A percentile compares a stretch with the other conserved stretches of the same genome.
Conservation (phyloP, 371 early-diverging fungal species). For the Mucor irregularis region DNA sequence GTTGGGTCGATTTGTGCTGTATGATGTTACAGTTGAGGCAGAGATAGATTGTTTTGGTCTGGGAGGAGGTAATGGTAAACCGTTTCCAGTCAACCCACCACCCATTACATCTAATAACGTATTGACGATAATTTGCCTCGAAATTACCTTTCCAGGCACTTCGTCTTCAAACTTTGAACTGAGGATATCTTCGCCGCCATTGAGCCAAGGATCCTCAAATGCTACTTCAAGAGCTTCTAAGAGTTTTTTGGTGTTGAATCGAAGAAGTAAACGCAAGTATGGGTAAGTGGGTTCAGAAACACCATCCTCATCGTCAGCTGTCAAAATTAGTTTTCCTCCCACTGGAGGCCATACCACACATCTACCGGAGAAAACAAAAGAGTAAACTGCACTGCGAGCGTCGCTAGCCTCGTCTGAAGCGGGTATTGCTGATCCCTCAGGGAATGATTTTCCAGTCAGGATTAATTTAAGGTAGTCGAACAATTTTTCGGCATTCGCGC, state of each 20-base stretch:
- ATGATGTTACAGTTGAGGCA: slow-evolving; percentile 43
- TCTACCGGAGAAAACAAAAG: slow-evolving; percentile 75
- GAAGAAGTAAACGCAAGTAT: slow-evolving; percentile 67
- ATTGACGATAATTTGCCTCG: slow-evolving; percentile 76
- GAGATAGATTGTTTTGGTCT: slow-evolving; percentile 47
- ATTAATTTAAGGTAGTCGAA: slow-evolving; percentile 74
- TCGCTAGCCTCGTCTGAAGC: slow-evolving; percentile 56
- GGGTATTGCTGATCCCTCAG: slow-evolving; percentile 58
- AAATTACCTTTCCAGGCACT: slow-evolving; percentile 63
- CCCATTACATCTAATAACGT: slow-evolving; percentile 66
- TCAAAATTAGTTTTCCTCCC: slow-evolving; percentile 58
- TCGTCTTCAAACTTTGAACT: slow-evolving; percentile 59
- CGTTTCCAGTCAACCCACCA: slow-evolving; percentile 37
- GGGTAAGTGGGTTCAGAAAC: slow-evolving; percentile 73
- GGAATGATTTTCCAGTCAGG: slow-evolving; percentile 74
- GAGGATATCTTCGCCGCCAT: slow-evolving; percentile 58
- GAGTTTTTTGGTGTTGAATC: slow-evolving; percentile 68
- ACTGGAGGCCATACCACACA: slow-evolving; percentile 74
- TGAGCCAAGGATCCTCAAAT: slow-evolving; percentile 72
- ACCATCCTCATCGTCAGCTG: slow-evolving; percentile 57
- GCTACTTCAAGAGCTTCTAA: slow-evolving; percentile 65
- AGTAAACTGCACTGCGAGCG: slow-evolving; percentile 75
- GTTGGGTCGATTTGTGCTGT: slow-evolving; percentile 20
- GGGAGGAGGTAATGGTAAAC: slow-evolving; percentile 31
- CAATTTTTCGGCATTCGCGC: slow-evolving; percentile 59